Percentiles rank a stretch among this genome's conserved stretches.
Conservation (phyloP, 192 early-diverging fungal genomes). For the Mortierella antarctica region DNA sequence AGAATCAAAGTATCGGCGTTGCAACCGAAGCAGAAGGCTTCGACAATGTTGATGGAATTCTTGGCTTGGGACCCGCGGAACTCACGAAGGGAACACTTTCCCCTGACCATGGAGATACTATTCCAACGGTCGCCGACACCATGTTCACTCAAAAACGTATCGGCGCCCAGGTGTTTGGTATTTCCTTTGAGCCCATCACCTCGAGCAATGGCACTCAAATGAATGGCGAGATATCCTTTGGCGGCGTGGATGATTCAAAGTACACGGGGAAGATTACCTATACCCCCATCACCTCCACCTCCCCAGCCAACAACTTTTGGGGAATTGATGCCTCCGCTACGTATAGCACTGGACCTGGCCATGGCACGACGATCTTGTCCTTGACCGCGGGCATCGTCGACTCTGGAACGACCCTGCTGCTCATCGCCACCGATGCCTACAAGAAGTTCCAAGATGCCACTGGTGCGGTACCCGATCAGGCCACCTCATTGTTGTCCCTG, state of each 20-base stretch:
- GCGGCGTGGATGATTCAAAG: conserved; percentile 12
- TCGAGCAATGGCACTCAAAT: not conserved
- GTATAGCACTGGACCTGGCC: not conserved
- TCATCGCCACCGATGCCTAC: not conserved
- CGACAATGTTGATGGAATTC: not conserved
- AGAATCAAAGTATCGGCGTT: conserved; percentile 20
- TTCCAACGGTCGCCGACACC: conserved; percentile 29
- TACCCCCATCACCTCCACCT: conserved; percentile 2
- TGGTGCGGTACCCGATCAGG: too few species aligned
- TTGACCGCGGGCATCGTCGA: conserved; percentile 9
- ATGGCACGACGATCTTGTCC: not conserved
- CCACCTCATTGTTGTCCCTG: too few species aligned
- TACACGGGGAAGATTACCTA: conserved; percentile 33
- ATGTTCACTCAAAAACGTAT: conserved; percentile 17
- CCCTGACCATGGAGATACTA: conserved; percentile 8
- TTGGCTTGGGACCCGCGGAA: conserved; percentile 9
- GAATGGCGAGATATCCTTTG: conserved; percentile 46
- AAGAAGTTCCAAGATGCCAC: too few species aligned
- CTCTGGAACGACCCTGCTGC: conserved; percentile 28
- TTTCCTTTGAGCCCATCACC: conserved; percentile 30
- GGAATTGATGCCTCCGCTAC: conserved; percentile 23
- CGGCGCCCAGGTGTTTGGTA: conserved; percentile 14
- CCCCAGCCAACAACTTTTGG: conserved; percentile 23
- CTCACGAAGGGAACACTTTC: not conserved
- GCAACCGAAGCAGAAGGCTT: conserved; percentile 22